Conservation (phyloP, 768 basidiomycete species). For the Boletus sp. region DNA sequence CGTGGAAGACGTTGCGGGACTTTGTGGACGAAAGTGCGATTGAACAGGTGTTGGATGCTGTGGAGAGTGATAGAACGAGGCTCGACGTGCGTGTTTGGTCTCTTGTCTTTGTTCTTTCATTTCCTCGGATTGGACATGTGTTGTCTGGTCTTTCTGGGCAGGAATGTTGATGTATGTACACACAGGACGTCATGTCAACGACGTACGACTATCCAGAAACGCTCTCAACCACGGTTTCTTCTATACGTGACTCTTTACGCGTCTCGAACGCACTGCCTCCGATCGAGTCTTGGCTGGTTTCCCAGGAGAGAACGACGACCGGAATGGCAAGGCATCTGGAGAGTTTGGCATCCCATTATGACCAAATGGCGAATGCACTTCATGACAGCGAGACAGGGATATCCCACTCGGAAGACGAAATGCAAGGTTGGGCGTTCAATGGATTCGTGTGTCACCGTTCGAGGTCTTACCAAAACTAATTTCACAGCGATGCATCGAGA, state of each 20-base stretch:
- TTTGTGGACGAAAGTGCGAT: conserved; percentile 83
- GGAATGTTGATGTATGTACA: not conserved
- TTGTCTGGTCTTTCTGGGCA: not conserved
- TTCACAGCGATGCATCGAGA: conserved; percentile 73
- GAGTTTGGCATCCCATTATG: conserved; percentile 69
- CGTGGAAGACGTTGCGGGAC: conserved; percentile 81
- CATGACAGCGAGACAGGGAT: conserved; percentile 69
- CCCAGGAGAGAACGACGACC: conserved; percentile 54
- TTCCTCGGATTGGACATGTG: too few species aligned
- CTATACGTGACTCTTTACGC: conserved; percentile 55
- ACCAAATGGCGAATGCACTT: conserved; percentile 68
- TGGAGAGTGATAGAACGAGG: conserved; percentile 64
- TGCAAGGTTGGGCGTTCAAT: conserved; percentile 46
- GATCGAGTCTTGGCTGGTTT: conserved; percentile 41
- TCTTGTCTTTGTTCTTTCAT: not conserved
- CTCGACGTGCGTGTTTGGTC: conserved; percentile 54
- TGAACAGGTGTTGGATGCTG: conserved; percentile 68
- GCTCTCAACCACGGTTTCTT: conserved; percentile 50
- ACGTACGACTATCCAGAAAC: conserved; percentile 70
- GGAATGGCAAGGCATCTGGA: conserved; percentile 76
- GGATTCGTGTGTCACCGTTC: not conserved
- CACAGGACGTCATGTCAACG: conserved; percentile 55
- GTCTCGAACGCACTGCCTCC: conserved; percentile 32
- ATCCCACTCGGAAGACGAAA: conserved; percentile 62
- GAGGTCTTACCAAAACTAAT: not conserved